Evolutionary conservation across 83 land plant genomes (phyloP), one percentile per base, ranked within the genome.

Genomic region (Thuja plicata): DNA sequence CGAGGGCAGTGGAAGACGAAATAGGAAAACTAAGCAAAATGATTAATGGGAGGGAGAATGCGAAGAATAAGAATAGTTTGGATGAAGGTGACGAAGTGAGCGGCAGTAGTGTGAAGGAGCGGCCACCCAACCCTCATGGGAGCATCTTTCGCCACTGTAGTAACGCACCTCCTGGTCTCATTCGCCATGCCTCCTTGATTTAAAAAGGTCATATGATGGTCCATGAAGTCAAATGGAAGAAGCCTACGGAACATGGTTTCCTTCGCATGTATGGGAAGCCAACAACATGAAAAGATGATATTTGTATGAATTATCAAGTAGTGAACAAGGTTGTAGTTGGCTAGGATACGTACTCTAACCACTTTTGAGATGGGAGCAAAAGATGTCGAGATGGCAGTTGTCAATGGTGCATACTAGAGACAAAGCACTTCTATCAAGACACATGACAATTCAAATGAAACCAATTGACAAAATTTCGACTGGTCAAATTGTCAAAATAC

Each of bases 41-140:
- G 83, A 41, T 80, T 11, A 30, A 19, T 40, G 24, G 10, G 10
- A 40, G 11, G 12, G 46, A 80, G n/a, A 80, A 40, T 35, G 10
- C 8, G 54, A 50, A 11, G 10, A 50, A 1, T 11, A 12, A 50
- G 13, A 50, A 50, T 50, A 11, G 54, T 80, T 2, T 40, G 46
- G 83, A 38, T 8, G 83, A 21, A 27, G 16, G 48, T 2, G 84
- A 41, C 21, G 84, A 27, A 80, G 84, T 30, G 45, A 24, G 45
- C 7, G 16, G 45, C 3, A 21, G 43, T 50, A 80, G 16, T n/a
- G 84, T 45, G 46, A 66, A 66, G n/a, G 84, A 80, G 46, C 48
- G 84, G 41, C 84, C 48, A 43, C 48, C 84, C n/a, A 80, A 41
- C 0, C 84, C 84, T 80, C 84, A 80, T 24, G 84, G 46, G 30